Evolutionary conservation across 2,329 filamentous ascomycete species (phyloP).

Genomic region (Alternaria tenuissima): DNA sequence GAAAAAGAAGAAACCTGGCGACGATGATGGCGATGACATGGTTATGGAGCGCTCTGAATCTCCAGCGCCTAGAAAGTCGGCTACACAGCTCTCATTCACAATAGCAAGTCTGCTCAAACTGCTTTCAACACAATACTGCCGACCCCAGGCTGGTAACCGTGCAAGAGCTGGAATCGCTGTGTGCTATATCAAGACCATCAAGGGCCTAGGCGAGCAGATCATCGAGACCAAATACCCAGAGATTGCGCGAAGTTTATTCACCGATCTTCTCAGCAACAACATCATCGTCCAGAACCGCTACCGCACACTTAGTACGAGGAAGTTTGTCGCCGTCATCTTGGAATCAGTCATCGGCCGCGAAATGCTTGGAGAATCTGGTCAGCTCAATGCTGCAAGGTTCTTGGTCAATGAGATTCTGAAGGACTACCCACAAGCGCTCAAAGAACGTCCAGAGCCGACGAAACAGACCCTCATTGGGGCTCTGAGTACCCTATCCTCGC

Average conservation of each 20-base stretch:
- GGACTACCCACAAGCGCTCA: constrained; percentile 89
- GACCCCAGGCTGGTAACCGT: constrained; percentile 78
- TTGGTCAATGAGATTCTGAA: constrained; percentile 90
- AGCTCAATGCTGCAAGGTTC: constrained; percentile 80
- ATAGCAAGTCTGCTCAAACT: constrained; percentile 80
- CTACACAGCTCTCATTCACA: constrained; percentile 74
- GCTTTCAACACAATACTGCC: constrained; percentile 81
- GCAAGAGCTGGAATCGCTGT: constrained; percentile 83
- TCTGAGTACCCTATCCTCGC: constrained; percentile 78
- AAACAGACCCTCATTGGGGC: constrained; percentile 85
- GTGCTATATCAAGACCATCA: constrained; percentile 84
- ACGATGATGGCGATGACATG: constrained; percentile 77
- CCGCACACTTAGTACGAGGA: constrained; percentile 82
- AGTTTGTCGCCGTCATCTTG: constrained; percentile 82
- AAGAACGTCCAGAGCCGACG: constrained; percentile 85
- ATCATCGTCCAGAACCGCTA: constrained; percentile 86
- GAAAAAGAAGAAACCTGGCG: constrained; percentile 69
- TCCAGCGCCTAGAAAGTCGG: constrained; percentile 75
- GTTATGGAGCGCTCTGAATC: constrained; percentile 72
- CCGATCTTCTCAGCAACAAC: constrained; percentile 78
- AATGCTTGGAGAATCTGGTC: constrained; percentile 88
- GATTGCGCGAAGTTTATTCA: constrained; percentile 81
- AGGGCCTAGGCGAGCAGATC: constrained; percentile 79
- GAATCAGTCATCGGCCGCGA: constrained; percentile 82
- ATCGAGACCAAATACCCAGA: constrained; percentile 83